A percentile compares a stretch with the other conserved stretches of the same genome.
Evolutionary conservation across 148 eudicot genomes (phyloP).

Genomic region (Talinum fruticosum): DNA sequence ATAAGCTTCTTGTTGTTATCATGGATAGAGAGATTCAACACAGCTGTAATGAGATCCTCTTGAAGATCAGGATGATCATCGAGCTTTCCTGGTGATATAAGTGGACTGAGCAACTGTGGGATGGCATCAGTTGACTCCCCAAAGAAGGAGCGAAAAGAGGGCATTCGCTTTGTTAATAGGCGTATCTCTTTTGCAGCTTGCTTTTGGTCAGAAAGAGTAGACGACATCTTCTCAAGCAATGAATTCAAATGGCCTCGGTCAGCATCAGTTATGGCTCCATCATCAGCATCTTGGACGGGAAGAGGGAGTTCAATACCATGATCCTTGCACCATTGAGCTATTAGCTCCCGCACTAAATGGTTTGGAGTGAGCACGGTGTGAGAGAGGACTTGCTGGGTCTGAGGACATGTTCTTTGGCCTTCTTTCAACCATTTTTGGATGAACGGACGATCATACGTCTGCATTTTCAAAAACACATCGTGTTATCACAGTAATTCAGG

Average conservation of each 20-base stretch:
- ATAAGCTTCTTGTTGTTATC: slow-evolving; percentile 40
- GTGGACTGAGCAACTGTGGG: slow-evolving; percentile 37
- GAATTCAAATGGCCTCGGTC: slow-evolving; percentile 42
- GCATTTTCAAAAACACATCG: slow-evolving; percentile 20
- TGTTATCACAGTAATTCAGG: not conserved
- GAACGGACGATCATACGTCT: slow-evolving; percentile 80
- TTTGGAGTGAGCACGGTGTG: slow-evolving; percentile 63
- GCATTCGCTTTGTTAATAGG: slow-evolving; percentile 34
- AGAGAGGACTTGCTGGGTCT: slow-evolving; percentile 64
- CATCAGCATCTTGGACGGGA: slow-evolving; percentile 33
- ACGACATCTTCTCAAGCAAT: slow-evolving; percentile 59
- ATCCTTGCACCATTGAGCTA: slow-evolving; percentile 65
- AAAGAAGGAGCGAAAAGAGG: slow-evolving; percentile 41
- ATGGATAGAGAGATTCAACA: slow-evolving; percentile 40
- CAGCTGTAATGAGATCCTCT: slow-evolving; percentile 44
- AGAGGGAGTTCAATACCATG: slow-evolving; percentile 46
- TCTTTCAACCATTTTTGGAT: slow-evolving; percentile 68
- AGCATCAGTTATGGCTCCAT: slow-evolving; percentile 44
- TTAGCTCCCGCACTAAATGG: slow-evolving; percentile 55
- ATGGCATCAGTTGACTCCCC: slow-evolving; percentile 38
- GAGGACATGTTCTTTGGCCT: slow-evolving; percentile 66
- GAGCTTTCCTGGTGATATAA: slow-evolving; percentile 12
- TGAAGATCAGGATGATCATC: slow-evolving; percentile 38
- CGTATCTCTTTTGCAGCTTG: slow-evolving; percentile 60
- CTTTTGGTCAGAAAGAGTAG: slow-evolving; percentile 47